Conservation (phyloP, 495 filamentous ascomycete species). For the Hypoxylon crocopeplum region DNA sequence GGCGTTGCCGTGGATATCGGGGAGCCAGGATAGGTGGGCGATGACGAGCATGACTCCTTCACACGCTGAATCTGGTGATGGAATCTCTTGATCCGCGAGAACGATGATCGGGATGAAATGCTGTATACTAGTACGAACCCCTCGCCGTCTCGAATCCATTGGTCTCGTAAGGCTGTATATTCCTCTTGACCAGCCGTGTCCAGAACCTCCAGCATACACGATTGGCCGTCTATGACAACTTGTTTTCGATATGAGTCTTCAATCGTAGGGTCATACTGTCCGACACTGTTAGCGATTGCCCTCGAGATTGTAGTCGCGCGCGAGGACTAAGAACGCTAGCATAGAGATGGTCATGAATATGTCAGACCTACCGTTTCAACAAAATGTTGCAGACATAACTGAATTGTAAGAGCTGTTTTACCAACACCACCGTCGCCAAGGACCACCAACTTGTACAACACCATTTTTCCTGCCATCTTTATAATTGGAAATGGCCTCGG, state of each 20-base stretch:
- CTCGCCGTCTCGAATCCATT: constrained; percentile 98
- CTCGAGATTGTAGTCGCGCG: not conserved
- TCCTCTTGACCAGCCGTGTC: constrained; percentile 99
- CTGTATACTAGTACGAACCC: constrained; percentile 98
- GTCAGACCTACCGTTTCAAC: constrained; percentile 60
- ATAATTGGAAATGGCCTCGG: constrained; percentile 28
- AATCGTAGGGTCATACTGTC: constrained; percentile 90
- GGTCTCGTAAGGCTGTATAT: constrained; percentile 94
- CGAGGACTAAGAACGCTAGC: not conserved
- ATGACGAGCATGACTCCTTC: constrained; percentile 88
- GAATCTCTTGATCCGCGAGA: constrained; percentile 91
- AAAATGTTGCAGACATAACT: constrained; percentile 74
- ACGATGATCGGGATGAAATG: constrained; percentile 94
- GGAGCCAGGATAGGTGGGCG: constrained; percentile 71
- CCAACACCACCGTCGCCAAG: constrained; percentile 81
- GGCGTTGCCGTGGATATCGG: constrained; percentile 58
- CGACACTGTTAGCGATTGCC: constrained; percentile 33
- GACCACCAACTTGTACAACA: constrained; percentile 98
- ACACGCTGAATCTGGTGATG: constrained; percentile 97
- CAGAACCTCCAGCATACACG: constrained; percentile 98
- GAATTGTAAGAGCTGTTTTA: constrained; percentile 97
- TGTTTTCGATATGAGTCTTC: constrained; percentile 98
- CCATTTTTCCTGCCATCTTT: constrained; percentile 81
- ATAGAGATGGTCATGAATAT: not conserved
- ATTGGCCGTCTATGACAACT: constrained; percentile 94